phyloP scores from a whole-genome alignment of 169 alveolate species.

The Cryptosporidium parvum region DNA sequence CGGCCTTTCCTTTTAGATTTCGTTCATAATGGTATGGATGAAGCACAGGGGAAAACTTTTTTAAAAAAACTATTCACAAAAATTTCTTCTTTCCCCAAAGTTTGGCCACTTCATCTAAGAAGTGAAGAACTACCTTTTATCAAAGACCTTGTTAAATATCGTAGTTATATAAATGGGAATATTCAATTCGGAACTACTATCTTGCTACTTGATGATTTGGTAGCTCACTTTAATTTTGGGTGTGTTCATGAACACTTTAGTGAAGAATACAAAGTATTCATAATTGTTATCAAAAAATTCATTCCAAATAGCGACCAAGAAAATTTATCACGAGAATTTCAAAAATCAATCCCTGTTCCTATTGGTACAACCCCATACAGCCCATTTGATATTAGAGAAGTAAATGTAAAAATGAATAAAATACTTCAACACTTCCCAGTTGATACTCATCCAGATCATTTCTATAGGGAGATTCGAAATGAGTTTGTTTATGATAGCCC shows the following conservation, averaged over 20 bases:
- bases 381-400: constrained; percentile 71
- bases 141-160: constrained; percentile 68
- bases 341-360: constrained; percentile 71
- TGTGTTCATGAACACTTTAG: constrained; percentile 65
- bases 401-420: constrained; percentile 10
- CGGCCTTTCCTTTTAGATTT: neutral
- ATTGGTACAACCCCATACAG: constrained; percentile 55
- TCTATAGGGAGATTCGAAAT: constrained; percentile 47
- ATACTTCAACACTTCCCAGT: constrained; percentile 25
- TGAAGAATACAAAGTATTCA: constrained; percentile 53
- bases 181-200: constrained; percentile 56
- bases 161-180: constrained; percentile 14
- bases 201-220: constrained; percentile 55
- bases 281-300: constrained; percentile 32
- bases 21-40: constrained; percentile 5
- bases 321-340: constrained; percentile 29
- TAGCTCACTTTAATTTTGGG: constrained; percentile 58
- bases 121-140: constrained; percentile 33
- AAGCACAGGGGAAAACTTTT: neutral
- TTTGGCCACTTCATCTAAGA: constrained; percentile 63
- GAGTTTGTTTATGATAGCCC: constrained; percentile 54
- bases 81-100: constrained; percentile 56
- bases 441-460: constrained; percentile 43
- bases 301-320: constrained; percentile 23
- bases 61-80: constrained; percentile 41